Percentiles rank a stretch among this genome's conserved stretches.
Evolutionary conservation across 495 filamentous ascomycete genomes (phyloP).

Genomic region (Parathielavia appendiculata): DNA sequence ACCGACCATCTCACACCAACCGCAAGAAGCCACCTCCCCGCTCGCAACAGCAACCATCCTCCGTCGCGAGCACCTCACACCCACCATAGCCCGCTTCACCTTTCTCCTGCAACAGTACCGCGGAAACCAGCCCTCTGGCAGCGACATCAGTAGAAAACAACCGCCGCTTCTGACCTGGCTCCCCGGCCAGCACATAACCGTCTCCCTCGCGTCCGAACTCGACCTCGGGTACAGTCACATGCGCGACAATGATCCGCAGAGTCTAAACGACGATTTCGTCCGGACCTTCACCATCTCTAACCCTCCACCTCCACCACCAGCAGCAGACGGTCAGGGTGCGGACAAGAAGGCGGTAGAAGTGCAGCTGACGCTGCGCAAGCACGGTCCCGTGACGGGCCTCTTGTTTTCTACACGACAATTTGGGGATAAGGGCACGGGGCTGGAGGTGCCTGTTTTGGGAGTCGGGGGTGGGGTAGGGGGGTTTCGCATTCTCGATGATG

Average conservation of each 20-base stretch:
- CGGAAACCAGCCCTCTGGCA: slow-evolving; percentile 15
- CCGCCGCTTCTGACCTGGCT: slow-evolving; percentile 40
- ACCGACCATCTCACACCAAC: not conserved
- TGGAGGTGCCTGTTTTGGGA: slow-evolving; percentile 64
- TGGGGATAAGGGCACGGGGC: slow-evolving; percentile 27
- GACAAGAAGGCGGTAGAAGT: slow-evolving; percentile 41
- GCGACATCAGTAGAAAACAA: not conserved
- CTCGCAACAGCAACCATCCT: slow-evolving; percentile 48
- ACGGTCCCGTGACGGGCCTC: slow-evolving; percentile 61
- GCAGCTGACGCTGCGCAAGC: slow-evolving; percentile 63
- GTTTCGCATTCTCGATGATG: slow-evolving; percentile 28
- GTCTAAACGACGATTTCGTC: slow-evolving; percentile 76
- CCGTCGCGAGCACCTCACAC: slow-evolving; percentile 52
- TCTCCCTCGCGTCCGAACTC: slow-evolving; percentile 63
- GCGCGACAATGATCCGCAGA: slow-evolving; percentile 69
- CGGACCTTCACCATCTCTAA: slow-evolving; percentile 75
- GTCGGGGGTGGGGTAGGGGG: slow-evolving; percentile 59
- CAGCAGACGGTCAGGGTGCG: not conserved
- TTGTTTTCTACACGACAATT: slow-evolving; percentile 53
- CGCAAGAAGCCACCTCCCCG: slow-evolving; percentile 7
- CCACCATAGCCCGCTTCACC: slow-evolving; percentile 57
- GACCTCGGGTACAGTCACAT: slow-evolving; percentile 73
- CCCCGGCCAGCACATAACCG: slow-evolving; percentile 68
- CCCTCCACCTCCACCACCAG: slow-evolving; percentile 31
- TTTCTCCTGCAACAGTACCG: slow-evolving; percentile 54